These are phyloP conservation scores for Brettanomyces nanus DNA, from an alignment of 805 yeast species.

Conservation along the genomic window DNA sequence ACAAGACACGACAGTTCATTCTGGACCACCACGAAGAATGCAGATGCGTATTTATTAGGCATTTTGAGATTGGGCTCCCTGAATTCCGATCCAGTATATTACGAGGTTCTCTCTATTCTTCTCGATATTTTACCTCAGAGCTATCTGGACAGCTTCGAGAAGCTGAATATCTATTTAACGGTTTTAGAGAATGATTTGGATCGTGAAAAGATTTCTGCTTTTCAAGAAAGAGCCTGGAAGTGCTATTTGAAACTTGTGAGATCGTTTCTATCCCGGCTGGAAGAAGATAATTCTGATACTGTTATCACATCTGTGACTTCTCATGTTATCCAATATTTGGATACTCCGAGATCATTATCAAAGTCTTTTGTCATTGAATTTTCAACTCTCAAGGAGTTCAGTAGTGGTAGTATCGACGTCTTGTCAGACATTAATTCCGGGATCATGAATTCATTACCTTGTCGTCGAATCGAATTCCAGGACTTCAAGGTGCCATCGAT, in stretches of 20 bases:
- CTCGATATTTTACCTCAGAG: constrained; percentile 16
- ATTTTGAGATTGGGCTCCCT: constrained; percentile 48
- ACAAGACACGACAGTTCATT: constrained; percentile 40
- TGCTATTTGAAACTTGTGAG: constrained; percentile 10
- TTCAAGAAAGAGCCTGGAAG: constrained; percentile 22
- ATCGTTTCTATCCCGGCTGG: not conserved
- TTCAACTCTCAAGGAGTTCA: constrained; percentile 8
- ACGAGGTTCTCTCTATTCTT: constrained; percentile 18
- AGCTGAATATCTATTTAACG: constrained; percentile 6
- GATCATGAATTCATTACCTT: constrained; percentile 18
- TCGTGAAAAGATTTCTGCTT: constrained; percentile 17
- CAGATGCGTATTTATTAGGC: constrained; percentile 35
- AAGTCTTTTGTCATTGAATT: constrained; percentile 7
- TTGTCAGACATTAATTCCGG: constrained; percentile 16
- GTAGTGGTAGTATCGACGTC: constrained; percentile 14
- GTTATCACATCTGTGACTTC: constrained; percentile 9
- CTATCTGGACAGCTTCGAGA: constrained; percentile 7
- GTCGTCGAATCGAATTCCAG: constrained; percentile 10
- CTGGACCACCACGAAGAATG: constrained; percentile 43
- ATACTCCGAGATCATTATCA: constrained; percentile 12
- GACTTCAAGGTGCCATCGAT: constrained; percentile 9
- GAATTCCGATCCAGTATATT: constrained; percentile 44
- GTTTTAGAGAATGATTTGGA: constrained; percentile 15
- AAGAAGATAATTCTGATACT: not conserved
- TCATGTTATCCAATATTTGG: constrained; percentile 12